Evolutionary conservation across 495 filamentous ascomycete genomes (phyloP), one percentile per base, ranked within the genome.

Genomic region (Entonaema liquescens): DNA sequence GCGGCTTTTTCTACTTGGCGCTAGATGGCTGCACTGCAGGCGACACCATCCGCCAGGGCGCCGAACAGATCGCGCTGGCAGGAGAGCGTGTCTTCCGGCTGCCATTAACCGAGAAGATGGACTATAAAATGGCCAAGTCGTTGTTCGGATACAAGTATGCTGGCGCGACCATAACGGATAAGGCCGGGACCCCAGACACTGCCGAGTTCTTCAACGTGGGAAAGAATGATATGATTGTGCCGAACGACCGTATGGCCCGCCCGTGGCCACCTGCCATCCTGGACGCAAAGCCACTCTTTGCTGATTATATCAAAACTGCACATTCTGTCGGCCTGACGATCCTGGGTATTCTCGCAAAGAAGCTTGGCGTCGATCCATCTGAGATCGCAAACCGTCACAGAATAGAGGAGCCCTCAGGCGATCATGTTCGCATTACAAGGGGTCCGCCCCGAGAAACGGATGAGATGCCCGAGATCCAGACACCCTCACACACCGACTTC

Each of bases 1-100:
- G 89, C 19, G 89, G 89, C 17, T 89, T 90, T 78, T 91, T 90
- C 78, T 90, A 90, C 63, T 81, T 90, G 1, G 84, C 88, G 59
- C 77, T 91, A 1, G 71, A 74, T 2, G 81, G 78, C 40, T 79
- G 77, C 6, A 62, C 78, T 3, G 62, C 76, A 23, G 83, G 83
- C 7, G 68, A 78, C 1, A 71, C 75, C 0, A 75, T 89, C 23
- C 78, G 86, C 0, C 5, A 56, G 2, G 80, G 87, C 33, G 81
- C 83, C 3, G 80, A 85, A 9, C 57, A 74, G 7, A 72, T 90
- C 12, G 87, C 87, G 56, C 44, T 67, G 4, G 61, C 86, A 1
- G 83, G 80, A 15, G 77, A 84, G 35, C 69, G 76, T 5, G 77
- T 87, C 11, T 89, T 86, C 74, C 77, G 80, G 25, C 58, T 88